Base-by-base conservation (phyloP, 2,329 filamentous ascomycete species). In the Magnaporthiopsis rhizophila region DNA sequence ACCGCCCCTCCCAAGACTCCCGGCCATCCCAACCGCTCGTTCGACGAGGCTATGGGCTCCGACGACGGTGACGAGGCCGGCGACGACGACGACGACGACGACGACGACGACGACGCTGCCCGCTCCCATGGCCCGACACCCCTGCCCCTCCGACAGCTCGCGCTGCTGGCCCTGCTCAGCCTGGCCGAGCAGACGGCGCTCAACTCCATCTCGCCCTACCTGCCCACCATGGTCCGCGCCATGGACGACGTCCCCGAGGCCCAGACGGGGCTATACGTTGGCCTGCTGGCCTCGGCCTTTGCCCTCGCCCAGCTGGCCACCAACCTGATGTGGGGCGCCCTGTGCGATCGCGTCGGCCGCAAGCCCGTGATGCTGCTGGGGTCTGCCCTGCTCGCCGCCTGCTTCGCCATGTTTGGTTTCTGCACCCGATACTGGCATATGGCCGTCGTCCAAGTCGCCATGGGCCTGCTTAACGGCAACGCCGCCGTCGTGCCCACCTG, bases 381-480 rank as follows among this genome's bases (percentile, higher is more conserved):
- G 3, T 97, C 95, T 0, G 79, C 91, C n/a, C 78, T 95, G 64
- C 90, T 96, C 30, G 89, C 91, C 68, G 79, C 82, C 15, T 96
- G 91, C 72, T 97, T 98, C 73, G 75, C 89, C 57, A 85, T 86
- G 0, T 99, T 99, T 74, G 95, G 94, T 3, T 92, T 98, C 71
- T 96, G 92, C 74, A 86, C 78, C 66, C 88, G 83, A 2, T 85
- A 97, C 66, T 91, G 88, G 85, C 93, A 98, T 74, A 88, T 96
- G 2, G 82, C 98, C 18, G 68, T 91, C 21, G 91, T 97, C 0
- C 95, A 99, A 73, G 86, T 89, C 2, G 79, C 93, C 67, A 97
- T 98, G 92, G 95, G 95, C 3, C 74, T 96, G 63, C 86, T 97
- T 62, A 99, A 98, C 74, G 95, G 95, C 63, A 99, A 99, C 71